Conservation (phyloP, 495 filamentous ascomycete species). For the Penicillium ucsense region DNA sequence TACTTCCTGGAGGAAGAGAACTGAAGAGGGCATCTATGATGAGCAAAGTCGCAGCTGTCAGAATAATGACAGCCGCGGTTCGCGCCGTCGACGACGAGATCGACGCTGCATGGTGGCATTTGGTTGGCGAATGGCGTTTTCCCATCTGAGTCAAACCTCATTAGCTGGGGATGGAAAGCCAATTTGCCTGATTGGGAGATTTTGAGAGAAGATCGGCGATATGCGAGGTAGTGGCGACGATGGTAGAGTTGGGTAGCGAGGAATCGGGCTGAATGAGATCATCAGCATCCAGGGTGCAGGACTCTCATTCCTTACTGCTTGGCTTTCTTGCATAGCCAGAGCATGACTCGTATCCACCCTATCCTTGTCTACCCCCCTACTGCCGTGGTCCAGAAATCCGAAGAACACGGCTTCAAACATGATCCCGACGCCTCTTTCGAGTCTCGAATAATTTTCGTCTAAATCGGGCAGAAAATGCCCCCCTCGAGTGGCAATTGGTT, state of each 20-base stretch:
- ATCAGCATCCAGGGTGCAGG: conserved; percentile 21
- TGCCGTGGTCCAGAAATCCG: too few species aligned
- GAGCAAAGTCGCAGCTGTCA: conserved; percentile 36
- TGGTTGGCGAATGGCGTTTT: conserved; percentile 31
- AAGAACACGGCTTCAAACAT: too few species aligned
- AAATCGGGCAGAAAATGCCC: too few species aligned
- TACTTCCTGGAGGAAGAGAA: conserved; percentile 93
- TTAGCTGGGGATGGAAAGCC: conserved; percentile 23
- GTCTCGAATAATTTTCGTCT: too few species aligned
- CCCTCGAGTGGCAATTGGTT: conserved; percentile 9
- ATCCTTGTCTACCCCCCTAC: too few species aligned
- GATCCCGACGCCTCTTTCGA: too few species aligned
- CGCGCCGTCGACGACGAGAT: conserved; percentile 27
- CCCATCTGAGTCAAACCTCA: conserved; percentile 36
- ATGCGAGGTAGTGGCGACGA: conserved; percentile 41
- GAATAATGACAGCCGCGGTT: conserved; percentile 33
- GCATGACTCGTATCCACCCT: too few species aligned
- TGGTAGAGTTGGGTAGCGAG: conserved; percentile 35
- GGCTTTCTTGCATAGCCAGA: too few species aligned
- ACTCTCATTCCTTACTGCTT: conserved; percentile 12
- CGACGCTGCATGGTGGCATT: conserved; percentile 25
- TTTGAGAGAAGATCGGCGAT: conserved; percentile 32
- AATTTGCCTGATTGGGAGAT: conserved; percentile 14
- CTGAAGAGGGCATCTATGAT: conserved; percentile 54
- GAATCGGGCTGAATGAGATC: conserved; percentile 8